phyloP scores from a whole-genome alignment of 495 filamentous ascomycete species.

The Tuber calosporum region DNA sequence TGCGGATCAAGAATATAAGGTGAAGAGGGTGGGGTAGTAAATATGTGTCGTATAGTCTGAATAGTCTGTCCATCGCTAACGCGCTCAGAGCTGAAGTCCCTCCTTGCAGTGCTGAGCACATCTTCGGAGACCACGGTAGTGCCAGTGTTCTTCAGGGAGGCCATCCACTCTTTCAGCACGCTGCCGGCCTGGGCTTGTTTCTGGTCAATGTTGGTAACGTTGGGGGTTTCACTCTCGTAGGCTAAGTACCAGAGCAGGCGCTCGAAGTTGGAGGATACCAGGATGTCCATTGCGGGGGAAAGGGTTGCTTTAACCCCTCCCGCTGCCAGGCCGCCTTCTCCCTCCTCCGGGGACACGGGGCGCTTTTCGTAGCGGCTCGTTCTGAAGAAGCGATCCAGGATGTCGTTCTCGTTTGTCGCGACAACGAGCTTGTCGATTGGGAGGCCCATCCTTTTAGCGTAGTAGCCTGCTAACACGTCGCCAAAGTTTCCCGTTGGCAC shows the following conservation, averaged over 20 bases:
- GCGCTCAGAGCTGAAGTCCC: slow-evolving; percentile 71
- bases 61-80: slow-evolving; percentile 73
- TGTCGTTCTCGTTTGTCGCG: slow-evolving; percentile 91
- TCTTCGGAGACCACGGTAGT: slow-evolving; percentile 68
- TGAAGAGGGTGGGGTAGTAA: slow-evolving; percentile 45
- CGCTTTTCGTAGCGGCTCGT: slow-evolving; percentile 76
- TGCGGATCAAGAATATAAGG: slow-evolving; percentile 87
- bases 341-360: slow-evolving; percentile 50
- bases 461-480: slow-evolving; percentile 89
- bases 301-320: slow-evolving; percentile 78
- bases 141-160: slow-evolving; percentile 65
- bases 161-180: slow-evolving; percentile 63
- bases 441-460: slow-evolving; percentile 83
- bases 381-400: slow-evolving; percentile 76
- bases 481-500: slow-evolving; percentile 94
- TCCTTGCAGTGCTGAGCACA: slow-evolving; percentile 58
- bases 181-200: slow-evolving; percentile 57
- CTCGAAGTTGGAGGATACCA: slow-evolving; percentile 94
- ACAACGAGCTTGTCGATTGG: slow-evolving; percentile 75
- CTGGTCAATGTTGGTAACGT: slow-evolving; percentile 46
- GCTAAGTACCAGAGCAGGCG: slow-evolving; percentile 89
- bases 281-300: slow-evolving; percentile 92
- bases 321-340: slow-evolving; percentile 51
- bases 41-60: slow-evolving; percentile 61
- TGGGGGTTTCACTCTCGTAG: slow-evolving; percentile 51